phyloP scores from a whole-genome alignment of 805 yeast genomes.

The Kodamaea restingae region DNA sequence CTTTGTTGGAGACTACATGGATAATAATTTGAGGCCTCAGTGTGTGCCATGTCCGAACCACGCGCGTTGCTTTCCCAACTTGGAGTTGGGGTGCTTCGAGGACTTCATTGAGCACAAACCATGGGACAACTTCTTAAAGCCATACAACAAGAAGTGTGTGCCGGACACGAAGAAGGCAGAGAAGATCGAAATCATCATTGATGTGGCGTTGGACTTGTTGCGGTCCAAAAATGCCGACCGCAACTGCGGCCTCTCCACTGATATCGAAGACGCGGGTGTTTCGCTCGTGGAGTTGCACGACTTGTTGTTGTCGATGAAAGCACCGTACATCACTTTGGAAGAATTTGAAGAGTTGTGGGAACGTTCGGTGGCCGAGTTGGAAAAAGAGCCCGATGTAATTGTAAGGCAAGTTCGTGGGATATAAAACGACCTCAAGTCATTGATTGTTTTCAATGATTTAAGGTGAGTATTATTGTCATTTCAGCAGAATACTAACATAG shows the following conservation, averaged over 20 bases:
- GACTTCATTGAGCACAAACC: slow-evolving; percentile 54
- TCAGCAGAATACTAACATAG: slow-evolving; percentile 9
- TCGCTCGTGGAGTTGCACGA: slow-evolving; percentile 47
- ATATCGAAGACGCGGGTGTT: slow-evolving; percentile 49
- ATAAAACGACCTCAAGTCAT: neutral
- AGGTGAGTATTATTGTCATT: neutral
- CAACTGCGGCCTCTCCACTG: slow-evolving; percentile 50
- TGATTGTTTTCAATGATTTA: neutral
- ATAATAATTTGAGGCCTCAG: slow-evolving; percentile 45
- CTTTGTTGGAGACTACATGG: slow-evolving; percentile 43
- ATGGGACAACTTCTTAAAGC: slow-evolving; percentile 51
- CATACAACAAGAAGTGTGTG: slow-evolving; percentile 50
- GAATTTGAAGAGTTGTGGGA: slow-evolving; percentile 77
- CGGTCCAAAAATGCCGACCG: slow-evolving; percentile 64
- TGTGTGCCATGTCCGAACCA: slow-evolving; percentile 81
- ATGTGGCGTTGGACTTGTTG: slow-evolving; percentile 61
- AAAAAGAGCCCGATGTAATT: slow-evolving; percentile 63
- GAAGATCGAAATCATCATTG: slow-evolving; percentile 59
- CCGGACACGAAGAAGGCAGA: slow-evolving; percentile 72
- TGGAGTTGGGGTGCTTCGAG: slow-evolving; percentile 64
- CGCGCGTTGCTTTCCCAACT: slow-evolving; percentile 64
- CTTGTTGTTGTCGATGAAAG: slow-evolving; percentile 44
- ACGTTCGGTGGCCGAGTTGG: slow-evolving; percentile 56
- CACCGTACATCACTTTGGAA: slow-evolving; percentile 47
- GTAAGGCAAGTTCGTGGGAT: slow-evolving; percentile 62